Conservation (phyloP, 306 rosid species). For the Chamaecrista fasciculata region DNA sequence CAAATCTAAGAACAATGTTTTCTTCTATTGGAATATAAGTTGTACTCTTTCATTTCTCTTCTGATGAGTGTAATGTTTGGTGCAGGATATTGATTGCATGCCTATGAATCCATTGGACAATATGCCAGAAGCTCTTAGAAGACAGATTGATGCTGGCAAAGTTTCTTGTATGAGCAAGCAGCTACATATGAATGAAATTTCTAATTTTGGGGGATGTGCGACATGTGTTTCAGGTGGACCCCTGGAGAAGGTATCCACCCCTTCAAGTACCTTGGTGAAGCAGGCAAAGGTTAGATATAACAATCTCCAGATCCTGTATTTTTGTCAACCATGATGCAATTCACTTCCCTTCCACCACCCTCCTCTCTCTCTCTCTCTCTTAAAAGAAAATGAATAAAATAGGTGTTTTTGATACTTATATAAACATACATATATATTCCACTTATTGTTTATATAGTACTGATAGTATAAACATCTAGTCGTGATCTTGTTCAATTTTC, state of each 20-base stretch:
- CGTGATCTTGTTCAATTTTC: background rate
- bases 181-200: slow-evolving; percentile 44
- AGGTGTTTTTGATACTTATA: slow-evolving; percentile 15
- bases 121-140: slow-evolving; percentile 71
- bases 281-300: slow-evolving; percentile 46
- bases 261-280: slow-evolving; percentile 41
- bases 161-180: slow-evolving; percentile 43
- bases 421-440: slow-evolving; percentile 10
- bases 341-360: background rate
- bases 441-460: background rate
- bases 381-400: no score
- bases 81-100: slow-evolving; percentile 91
- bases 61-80: slow-evolving; percentile 7
- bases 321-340: background rate
- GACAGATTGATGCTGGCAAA: slow-evolving; percentile 42
- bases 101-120: slow-evolving; percentile 72
- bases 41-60: background rate
- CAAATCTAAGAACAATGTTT: slow-evolving; percentile 6
- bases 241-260: slow-evolving; percentile 46
- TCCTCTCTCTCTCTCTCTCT: no score
- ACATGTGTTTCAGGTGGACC: slow-evolving; percentile 39
- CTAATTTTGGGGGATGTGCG: slow-evolving; percentile 41
- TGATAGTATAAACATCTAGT: background rate
- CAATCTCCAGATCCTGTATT: slow-evolving; percentile 1
- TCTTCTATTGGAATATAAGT: background rate